Percentiles rank a stretch among this genome's conserved stretches.
Conservation (phyloP, 257 asterid genomes). For the Jasminum sambac region DNA sequence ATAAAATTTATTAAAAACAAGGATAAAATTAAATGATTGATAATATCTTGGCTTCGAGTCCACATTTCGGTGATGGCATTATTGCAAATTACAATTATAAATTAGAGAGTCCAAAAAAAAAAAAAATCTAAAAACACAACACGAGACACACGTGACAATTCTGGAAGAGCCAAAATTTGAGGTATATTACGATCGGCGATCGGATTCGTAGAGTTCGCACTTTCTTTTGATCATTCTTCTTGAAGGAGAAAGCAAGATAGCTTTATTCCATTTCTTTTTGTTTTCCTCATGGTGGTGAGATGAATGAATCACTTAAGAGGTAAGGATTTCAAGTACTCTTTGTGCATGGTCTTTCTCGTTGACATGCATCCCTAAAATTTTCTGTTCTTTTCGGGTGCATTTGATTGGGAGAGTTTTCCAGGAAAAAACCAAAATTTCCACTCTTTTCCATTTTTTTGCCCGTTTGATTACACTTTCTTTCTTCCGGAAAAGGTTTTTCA, state of each 20-base stretch:
- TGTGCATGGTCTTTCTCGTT: conserved; percentile 6
- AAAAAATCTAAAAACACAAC: background rate
- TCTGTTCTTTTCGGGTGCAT: background rate
- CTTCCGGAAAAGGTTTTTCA: too few relatives aligned
- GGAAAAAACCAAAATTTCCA: too few relatives aligned
- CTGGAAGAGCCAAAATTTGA: background rate
- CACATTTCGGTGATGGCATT: too few relatives aligned
- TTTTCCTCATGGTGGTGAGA: conserved; percentile 1
- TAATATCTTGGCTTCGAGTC: too few relatives aligned
- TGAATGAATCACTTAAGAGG: conserved; percentile 25
- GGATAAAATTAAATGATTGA: too few relatives aligned
- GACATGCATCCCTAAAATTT: conserved; percentile 6
- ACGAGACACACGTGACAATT: background rate
- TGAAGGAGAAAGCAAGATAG: background rate
- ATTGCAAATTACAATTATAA: background rate
- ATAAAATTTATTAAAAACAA: too few relatives aligned
- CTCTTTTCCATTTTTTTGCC: too few relatives aligned
- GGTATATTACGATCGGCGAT: conserved; percentile 6
- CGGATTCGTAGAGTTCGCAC: background rate
- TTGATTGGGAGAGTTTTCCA: too few relatives aligned
- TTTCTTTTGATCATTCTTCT: background rate
- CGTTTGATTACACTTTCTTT: too few relatives aligned
- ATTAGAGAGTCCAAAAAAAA: background rate
- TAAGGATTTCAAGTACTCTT: background rate
- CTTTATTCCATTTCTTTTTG: conserved; percentile 35